A percentile compares a stretch with the other conserved stretches of the same genome.
These are phyloP conservation scores for Fusarium pseudoanthophilum DNA, from an alignment of 2,329 filamentous ascomycete genomes.

Conservation along the genomic window DNA sequence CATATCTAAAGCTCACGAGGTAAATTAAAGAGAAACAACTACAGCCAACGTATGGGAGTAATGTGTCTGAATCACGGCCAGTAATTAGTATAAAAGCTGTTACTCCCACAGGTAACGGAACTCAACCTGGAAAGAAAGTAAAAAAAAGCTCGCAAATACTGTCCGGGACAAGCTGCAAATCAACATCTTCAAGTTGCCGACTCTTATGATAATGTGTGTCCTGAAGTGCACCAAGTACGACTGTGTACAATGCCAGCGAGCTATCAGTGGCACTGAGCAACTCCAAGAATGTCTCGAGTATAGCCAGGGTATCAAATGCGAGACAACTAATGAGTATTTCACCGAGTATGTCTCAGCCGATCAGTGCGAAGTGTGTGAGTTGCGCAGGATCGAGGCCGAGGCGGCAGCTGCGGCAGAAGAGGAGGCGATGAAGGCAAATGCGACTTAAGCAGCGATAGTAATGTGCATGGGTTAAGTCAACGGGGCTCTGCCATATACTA, in stretches of 20 bases:
- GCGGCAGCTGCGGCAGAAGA: neutral
- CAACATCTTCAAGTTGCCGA: neutral
- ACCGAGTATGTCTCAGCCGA: conserved; percentile 21
- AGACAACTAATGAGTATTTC: neutral
- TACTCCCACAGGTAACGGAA: neutral
- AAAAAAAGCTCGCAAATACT: neutral
- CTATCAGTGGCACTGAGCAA: conserved; percentile 12
- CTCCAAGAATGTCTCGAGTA: conserved; percentile 1
- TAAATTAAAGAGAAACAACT: neutral
- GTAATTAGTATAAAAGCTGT: neutral
- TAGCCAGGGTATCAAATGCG: conserved; percentile 7
- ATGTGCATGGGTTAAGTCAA: neutral
- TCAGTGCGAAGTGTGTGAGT: conserved; percentile 28
- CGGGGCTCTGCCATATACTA: neutral
- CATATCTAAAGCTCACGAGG: neutral
- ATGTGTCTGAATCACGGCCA: neutral
- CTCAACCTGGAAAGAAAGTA: neutral
- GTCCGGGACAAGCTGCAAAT: neutral
- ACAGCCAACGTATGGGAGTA: neutral
- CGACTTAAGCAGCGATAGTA: neutral
- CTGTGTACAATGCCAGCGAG: conserved; percentile 27
- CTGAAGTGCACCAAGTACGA: conserved; percentile 22
- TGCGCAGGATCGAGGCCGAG: conserved; percentile 7
- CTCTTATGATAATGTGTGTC: conserved; percentile 15
- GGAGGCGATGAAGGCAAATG: neutral